Conservation (phyloP, 169 alveolate species). For the Eimeria brunetti region DNA sequence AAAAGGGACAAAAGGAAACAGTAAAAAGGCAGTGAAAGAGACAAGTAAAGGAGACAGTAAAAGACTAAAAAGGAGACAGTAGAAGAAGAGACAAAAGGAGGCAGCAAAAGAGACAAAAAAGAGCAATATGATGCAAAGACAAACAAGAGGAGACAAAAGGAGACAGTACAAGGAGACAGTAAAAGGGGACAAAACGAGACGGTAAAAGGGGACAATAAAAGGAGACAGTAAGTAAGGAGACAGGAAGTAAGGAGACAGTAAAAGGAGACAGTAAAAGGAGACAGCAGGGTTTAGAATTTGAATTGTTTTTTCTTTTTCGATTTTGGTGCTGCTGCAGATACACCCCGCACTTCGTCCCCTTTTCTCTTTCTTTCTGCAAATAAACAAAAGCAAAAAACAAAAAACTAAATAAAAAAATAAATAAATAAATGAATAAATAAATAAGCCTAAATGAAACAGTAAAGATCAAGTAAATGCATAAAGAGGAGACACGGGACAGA, state of each 20-base stretch:
- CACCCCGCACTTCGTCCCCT: constrained; percentile 78
- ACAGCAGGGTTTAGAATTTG: constrained; percentile 7
- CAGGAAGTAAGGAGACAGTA: background rate
- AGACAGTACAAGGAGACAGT: background rate
- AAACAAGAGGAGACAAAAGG: background rate
- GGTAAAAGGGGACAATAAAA: background rate
- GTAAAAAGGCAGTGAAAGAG: background rate
- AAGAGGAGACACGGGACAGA: background rate
- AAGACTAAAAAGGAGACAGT: background rate
- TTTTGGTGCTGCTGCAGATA: constrained; percentile 50
- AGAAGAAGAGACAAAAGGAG: background rate
- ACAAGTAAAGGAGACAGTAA: background rate
- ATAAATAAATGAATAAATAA: no score
- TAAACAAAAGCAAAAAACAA: background rate
- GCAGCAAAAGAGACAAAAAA: background rate
- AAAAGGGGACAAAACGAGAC: background rate
- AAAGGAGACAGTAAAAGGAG: background rate
- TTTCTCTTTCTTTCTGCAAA: constrained; percentile 74
- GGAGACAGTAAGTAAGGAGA: background rate
- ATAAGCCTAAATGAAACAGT: no score
- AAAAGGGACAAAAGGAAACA: background rate
- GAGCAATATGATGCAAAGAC: background rate
- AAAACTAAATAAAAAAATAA: no score
- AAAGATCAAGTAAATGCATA: no score
- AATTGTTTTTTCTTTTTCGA: constrained; percentile 76